These are phyloP conservation scores for Cladobotryum mycophilum DNA, from an alignment of 2,329 filamentous ascomycete species.

Conservation along the genomic window DNA sequence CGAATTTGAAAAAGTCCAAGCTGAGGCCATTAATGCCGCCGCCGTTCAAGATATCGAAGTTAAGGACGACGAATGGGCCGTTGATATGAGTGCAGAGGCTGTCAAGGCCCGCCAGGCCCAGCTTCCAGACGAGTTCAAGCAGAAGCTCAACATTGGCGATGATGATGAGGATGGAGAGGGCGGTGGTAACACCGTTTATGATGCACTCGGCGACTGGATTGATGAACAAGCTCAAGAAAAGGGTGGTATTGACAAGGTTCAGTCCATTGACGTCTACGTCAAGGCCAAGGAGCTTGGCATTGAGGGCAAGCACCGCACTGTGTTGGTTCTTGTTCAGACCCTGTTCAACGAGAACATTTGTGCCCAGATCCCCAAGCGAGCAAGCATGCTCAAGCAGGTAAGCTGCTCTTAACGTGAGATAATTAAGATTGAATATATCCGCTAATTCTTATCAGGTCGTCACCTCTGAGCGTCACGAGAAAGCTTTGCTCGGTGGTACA, in stretches of 20 bases:
- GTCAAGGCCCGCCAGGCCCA: conserved; percentile 90
- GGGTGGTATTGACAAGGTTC: conserved; percentile 70
- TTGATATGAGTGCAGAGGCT: conserved; percentile 93
- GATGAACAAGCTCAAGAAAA: conserved; percentile 63
- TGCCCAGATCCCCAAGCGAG: conserved; percentile 79
- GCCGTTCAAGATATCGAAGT: conserved; percentile 50
- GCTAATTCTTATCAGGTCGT: conserved; percentile 44
- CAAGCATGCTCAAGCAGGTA: conserved; percentile 82
- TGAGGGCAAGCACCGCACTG: conserved; percentile 87
- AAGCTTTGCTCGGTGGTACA: conserved; percentile 88
- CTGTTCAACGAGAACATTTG: conserved; percentile 88
- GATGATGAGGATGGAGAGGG: conserved; percentile 75
- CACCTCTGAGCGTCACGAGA: conserved; percentile 88
- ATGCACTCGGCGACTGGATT: conserved; percentile 91
- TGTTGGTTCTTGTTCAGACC: conserved; percentile 86
- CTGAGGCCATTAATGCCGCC: conserved; percentile 49
- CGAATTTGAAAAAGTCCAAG: conserved; percentile 79
- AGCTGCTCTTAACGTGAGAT: conserved; percentile 18
- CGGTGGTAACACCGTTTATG: conserved; percentile 70
- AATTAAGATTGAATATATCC: neutral
- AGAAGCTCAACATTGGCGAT: conserved; percentile 76
- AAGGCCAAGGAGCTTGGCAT: conserved; percentile 97
- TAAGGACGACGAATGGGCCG: conserved; percentile 89
- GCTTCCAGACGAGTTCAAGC: conserved; percentile 91
- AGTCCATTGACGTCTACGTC: conserved; percentile 86